phyloP scores from a whole-genome alignment of 2,329 filamentous ascomycete species.

The Botrytis fabae region DNA sequence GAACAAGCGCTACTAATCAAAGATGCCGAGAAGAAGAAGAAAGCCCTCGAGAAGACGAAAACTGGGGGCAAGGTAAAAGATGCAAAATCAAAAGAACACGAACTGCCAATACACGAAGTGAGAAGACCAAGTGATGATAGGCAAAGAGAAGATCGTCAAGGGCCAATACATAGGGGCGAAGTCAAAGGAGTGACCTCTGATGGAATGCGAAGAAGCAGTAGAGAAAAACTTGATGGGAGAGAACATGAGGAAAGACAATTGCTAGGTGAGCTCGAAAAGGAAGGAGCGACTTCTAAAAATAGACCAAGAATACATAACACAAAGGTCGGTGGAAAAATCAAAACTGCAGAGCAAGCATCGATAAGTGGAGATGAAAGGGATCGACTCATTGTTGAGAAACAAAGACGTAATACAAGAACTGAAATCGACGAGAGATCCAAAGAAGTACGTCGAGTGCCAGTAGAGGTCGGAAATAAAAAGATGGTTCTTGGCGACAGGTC shows the following conservation, averaged over 20 bases:
- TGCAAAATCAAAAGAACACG: background rate
- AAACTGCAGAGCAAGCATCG: background rate
- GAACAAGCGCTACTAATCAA: background rate
- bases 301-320: background rate
- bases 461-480: background rate
- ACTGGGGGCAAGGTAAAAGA: background rate
- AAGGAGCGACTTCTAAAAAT: background rate
- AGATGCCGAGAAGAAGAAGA: background rate
- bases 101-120: background rate
- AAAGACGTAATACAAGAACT: background rate
- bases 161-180: background rate
- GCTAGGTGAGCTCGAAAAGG: background rate
- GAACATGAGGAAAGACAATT: background rate
- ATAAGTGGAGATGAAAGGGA: background rate
- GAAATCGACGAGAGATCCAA: background rate
- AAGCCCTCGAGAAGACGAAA: background rate
- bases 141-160: background rate
- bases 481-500: background rate
- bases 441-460: background rate
- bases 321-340: background rate
- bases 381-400: too few relatives aligned
- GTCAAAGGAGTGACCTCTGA: background rate
- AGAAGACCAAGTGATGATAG: background rate
- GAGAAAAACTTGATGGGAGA: background rate
- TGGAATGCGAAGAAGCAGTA: background rate